Percentiles rank a stretch among this genome's conserved stretches.
phyloP scores from a whole-genome alignment of 495 filamentous ascomycete genomes.

The Penicillium desertorum region DNA sequence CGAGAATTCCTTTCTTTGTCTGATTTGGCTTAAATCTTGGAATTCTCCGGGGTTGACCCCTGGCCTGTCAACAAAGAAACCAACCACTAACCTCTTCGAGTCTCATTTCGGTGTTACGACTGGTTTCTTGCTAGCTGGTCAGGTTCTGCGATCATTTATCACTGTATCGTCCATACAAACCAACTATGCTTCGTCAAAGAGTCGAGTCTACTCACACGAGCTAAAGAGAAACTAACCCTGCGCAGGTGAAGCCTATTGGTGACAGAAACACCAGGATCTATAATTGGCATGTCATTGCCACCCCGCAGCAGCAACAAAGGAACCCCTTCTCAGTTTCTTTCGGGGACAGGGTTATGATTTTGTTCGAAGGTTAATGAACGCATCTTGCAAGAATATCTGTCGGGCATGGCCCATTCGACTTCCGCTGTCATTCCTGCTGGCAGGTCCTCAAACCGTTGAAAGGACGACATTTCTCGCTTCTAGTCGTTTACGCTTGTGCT shows the following conservation, averaged over 20 bases:
- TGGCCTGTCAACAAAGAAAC: background rate
- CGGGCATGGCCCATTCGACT: background rate
- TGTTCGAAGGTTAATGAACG: background rate
- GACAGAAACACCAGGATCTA: background rate
- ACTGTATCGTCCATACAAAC: background rate
- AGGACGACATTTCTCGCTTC: background rate
- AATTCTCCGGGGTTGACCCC: background rate
- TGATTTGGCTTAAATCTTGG: background rate
- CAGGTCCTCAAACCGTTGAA: background rate
- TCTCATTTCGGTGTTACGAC: background rate
- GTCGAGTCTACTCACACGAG: background rate
- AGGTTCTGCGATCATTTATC: background rate
- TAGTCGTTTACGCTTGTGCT: background rate
- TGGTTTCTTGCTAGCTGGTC: background rate
- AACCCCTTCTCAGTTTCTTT: slow-evolving; percentile 2
- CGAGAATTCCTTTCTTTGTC: background rate
- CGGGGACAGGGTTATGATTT: background rate
- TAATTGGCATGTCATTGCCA: slow-evolving; percentile 10
- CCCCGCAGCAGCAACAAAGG: slow-evolving; percentile 9
- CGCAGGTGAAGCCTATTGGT: background rate
- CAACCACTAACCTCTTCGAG: background rate
- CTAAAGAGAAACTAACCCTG: background rate
- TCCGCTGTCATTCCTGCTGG: background rate
- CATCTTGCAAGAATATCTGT: slow-evolving; percentile 4
- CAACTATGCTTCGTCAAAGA: background rate